Percentiles rank a stretch among this genome's conserved stretches.
These are phyloP conservation scores for Trapa incisa DNA, from an alignment of 345 rosid species.

Conservation along the genomic window DNA sequence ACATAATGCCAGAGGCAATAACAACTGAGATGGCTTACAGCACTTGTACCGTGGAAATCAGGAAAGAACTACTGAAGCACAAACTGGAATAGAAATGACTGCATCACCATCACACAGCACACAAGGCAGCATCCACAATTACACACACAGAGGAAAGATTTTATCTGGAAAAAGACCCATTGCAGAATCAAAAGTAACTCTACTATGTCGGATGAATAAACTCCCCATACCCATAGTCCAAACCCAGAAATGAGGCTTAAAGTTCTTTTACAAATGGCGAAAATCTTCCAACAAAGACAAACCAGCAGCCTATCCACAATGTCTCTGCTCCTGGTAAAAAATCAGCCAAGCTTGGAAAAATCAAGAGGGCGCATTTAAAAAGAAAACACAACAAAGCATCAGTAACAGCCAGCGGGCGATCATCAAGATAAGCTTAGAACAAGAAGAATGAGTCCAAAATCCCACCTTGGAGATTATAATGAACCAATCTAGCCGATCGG, in stretches of 20 bases:
- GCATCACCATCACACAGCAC: not conserved
- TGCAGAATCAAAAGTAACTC: too few species aligned
- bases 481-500: not conserved
- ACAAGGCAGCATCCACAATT: not conserved
- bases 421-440: not conserved
- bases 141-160: too few species aligned
- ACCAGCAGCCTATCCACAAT: not conserved
- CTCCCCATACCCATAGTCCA: not conserved
- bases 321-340: not conserved
- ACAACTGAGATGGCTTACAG: not conserved
- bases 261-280: not conserved
- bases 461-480: not conserved
- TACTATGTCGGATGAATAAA: not conserved
- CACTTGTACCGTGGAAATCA: not conserved
- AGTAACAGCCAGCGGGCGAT: not conserved
- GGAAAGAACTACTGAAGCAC: not conserved
- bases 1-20: not conserved
- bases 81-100: not conserved
- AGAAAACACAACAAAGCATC: not conserved
- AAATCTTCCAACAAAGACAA: not conserved
- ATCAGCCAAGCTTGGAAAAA: not conserved
- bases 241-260: not conserved
- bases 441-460: not conserved
- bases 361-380: not conserved
- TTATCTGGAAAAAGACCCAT: too few species aligned